Percentiles rank a stretch among this genome's conserved stretches.
Conservation (phyloP, 2,329 filamentous ascomycete genomes). For the Phialemoniopsis sp. region DNA sequence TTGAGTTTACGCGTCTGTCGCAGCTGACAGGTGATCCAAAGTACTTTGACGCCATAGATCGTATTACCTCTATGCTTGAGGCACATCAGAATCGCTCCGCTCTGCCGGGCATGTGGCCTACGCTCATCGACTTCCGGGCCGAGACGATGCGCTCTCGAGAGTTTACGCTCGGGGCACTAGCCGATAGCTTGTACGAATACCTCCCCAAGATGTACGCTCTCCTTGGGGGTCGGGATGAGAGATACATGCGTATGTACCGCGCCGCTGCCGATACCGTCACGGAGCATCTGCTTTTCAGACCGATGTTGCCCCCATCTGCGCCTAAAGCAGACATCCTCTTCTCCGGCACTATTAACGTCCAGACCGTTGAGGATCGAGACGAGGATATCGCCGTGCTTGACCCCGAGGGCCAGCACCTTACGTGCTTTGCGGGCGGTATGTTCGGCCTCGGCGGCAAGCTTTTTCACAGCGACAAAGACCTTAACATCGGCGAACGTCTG, state of each 20-base stretch:
- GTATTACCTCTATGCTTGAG: conserved; percentile 68
- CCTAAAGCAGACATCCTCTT: conserved; percentile 55
- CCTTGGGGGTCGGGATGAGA: conserved; percentile 55
- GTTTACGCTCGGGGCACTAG: conserved; percentile 49
- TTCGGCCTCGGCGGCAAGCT: conserved; percentile 38
- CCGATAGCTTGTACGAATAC: conserved; percentile 58
- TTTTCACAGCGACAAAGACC: too few species aligned
- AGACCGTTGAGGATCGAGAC: conserved; percentile 10
- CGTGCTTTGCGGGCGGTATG: conserved; percentile 46
- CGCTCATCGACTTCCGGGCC: conserved; percentile 54
- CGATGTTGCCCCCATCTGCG: conserved; percentile 53
- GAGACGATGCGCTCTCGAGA: conserved; percentile 12
- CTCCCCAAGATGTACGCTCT: conserved; percentile 60
- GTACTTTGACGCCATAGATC: conserved; percentile 72
- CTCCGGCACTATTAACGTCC: conserved; percentile 33
- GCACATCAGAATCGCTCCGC: conserved; percentile 62
- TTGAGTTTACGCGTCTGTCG: conserved; percentile 68
- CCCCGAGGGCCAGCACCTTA: conserved; percentile 34
- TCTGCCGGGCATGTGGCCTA: conserved; percentile 76
- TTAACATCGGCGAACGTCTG: conserved; percentile 41
- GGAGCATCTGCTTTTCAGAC: conserved; percentile 64
- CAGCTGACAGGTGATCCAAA: conserved; percentile 65
- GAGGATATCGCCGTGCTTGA: conserved; percentile 9
- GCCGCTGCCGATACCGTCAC: conserved; percentile 54
- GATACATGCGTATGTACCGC: conserved; percentile 64